A percentile compares a stretch with the other conserved stretches of the same genome.
These are phyloP conservation scores for Wickerhamomyces kurtzmanii DNA, from an alignment of 805 yeast genomes.

Conservation along the genomic window DNA sequence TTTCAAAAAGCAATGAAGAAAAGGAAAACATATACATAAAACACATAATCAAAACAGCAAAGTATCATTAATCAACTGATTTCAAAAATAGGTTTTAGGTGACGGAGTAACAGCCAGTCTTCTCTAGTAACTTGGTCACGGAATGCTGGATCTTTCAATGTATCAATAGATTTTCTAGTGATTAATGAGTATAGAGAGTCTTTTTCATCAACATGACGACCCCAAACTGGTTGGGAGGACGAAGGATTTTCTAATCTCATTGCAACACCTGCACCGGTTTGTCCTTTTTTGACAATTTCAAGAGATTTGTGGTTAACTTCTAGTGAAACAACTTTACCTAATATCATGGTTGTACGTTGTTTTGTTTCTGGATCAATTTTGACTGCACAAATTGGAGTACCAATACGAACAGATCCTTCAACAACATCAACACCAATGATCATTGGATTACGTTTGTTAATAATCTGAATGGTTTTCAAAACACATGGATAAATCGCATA, in stretches of 20 bases:
- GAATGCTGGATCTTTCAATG: constrained; percentile 97
- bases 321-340: constrained; percentile 87
- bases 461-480: constrained; percentile 86
- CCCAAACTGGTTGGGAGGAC: constrained; percentile 94
- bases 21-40: too few species aligned
- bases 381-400: constrained; percentile 95
- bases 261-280: constrained; percentile 96
- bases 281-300: constrained; percentile 82
- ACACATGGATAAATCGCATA: constrained; percentile 95
- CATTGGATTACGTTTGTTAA: constrained; percentile 98
- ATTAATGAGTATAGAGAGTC: constrained; percentile 88
- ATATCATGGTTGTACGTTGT: constrained; percentile 50
- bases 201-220: constrained; percentile 94
- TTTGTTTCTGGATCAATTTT: constrained; percentile 82
- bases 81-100: constrained; percentile 81
- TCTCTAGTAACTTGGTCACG: constrained; percentile 89
- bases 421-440: constrained; percentile 96
- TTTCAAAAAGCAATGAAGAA: too few species aligned
- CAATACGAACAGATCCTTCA: constrained; percentile 83
- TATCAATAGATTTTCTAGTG: constrained; percentile 84
- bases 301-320: constrained; percentile 91
- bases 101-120: constrained; percentile 89
- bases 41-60: too few species aligned
- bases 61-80: constrained; percentile 38
- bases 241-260: constrained; percentile 93